Base-by-base conservation (phyloP, 176 grass and related monocot genomes). In the Eragrostis curvula region DNA sequence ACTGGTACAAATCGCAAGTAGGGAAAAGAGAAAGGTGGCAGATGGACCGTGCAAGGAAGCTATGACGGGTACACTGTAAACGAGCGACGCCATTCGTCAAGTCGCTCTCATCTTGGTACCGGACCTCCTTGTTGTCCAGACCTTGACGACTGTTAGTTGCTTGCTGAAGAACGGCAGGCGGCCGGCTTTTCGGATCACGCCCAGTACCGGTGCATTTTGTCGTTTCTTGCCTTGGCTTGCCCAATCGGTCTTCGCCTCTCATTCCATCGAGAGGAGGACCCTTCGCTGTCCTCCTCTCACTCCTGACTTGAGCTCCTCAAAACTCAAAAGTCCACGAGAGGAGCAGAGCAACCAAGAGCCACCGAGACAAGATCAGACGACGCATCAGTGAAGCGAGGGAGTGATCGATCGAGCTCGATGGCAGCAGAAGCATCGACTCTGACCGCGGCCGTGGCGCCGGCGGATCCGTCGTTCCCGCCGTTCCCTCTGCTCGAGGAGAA, bases 401-500 rank as follows among this genome's bases (percentile, higher is more conserved):
- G 67, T 7, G 40, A 6, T 2, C 1, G 58, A 68, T 40, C 18
- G 62, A 67, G 39, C 46, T 28, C 29, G 3, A 7, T 12, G 21
- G 29, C 8, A 9, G 50, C 7, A 36, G 47, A 40, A n/a, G 23
- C 77, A 10, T 21, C 30, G 76, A 4, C 43, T 11, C 14, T 36
- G 40, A 0, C 13, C 8, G 6, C 21, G 2, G 9, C 60, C 25
- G 27, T 10, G 43, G 43, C 47, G 47, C 10, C 43, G 43, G 45
- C 47, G 42, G 83, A 85, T 36, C 73, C 74, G 27, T 60, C 83
- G 65, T 70, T 51, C 43, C 83, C 83, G 42, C 83, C 74, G 42
- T 85, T 78, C 53, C 52, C 53, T 36, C 65, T 49, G 28, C 64
- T 47, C 0, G 73, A 58, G 28, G 53, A 70, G 1, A 73, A 5